Base-by-base conservation (phyloP, 352 stramenopile genomes). In the Phytophthora crassamura region DNA sequence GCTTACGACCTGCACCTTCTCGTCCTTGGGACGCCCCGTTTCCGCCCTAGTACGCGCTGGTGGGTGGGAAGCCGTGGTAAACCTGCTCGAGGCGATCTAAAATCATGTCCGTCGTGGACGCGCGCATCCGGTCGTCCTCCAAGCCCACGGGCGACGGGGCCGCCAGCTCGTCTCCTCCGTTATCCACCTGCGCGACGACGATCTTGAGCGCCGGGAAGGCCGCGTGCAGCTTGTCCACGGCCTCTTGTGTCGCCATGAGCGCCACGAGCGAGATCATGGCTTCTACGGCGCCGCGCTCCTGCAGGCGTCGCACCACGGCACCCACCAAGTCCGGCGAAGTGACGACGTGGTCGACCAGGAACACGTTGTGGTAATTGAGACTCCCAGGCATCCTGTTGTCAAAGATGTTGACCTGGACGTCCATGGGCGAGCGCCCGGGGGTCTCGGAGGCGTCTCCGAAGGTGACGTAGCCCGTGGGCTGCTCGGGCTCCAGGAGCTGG, bases 281-380 rank as follows among this genome's bases (percentile, higher is more conserved):
- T 14, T 84, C 74, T 8, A 84, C 65, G 4, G 80, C 77, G 1
- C 77, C 75, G 6, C 74, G 70, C 32, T 65, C 68, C 20, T 77
- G 69, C 16, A 85, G 55, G 32, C 39, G 45, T 30, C 72, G 51
- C n/a, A 89, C 67, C 4, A 72, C 70, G 5, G 65, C 50, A 14
- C 68, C 66, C 18, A 85, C 51, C n/a, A 69, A 48, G 3, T 83
- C 59, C 0, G 69, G 45, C 0, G 64, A 77, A 10, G 71, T 67
- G 5, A 78, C 63, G 4, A 80, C 73, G 8, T 79, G 49, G 20
- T 84, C 77, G 34, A 86, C 60, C 10, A 88, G 34, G 16, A 88
- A 82, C 4, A 88, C 77, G 34, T 84, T 86, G 59, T 84, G 72
- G 64, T 69, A 77, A 42, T 72, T 67, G 15, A 88, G 66, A 36